Percentiles rank a stretch among this genome's conserved stretches.
These are phyloP conservation scores for Phytophthora uliginosa DNA, from an alignment of 352 stramenopile genomes.

Conservation along the genomic window DNA sequence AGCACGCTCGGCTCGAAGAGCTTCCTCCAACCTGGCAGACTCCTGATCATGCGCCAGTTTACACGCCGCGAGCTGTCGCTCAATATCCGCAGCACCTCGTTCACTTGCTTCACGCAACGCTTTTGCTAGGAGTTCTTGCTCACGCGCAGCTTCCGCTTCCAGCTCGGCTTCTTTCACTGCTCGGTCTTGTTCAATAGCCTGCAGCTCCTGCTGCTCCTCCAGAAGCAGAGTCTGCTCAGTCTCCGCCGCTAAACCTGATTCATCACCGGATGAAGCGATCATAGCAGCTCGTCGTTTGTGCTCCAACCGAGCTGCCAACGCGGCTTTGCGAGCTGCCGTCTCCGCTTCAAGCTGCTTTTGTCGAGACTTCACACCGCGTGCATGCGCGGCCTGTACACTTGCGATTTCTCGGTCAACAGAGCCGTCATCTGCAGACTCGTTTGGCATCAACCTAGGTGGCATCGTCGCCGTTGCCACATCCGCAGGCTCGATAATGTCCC, in stretches of 20 bases:
- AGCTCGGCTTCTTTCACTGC: constrained; percentile 32
- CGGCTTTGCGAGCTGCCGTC: constrained; percentile 38
- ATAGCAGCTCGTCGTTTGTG: constrained; percentile 36
- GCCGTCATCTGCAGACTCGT: constrained; percentile 26
- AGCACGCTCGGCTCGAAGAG: constrained; percentile 41
- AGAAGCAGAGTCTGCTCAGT: constrained; percentile 24
- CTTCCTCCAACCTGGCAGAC: constrained; percentile 35
- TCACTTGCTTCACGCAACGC: constrained; percentile 31
- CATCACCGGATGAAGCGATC: not conserved
- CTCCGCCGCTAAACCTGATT: constrained; percentile 1
- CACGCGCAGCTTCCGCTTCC: constrained; percentile 34
- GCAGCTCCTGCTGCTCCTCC: constrained; percentile 45
- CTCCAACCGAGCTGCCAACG: constrained; percentile 39
- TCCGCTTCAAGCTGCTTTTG: constrained; percentile 45
- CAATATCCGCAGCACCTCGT: constrained; percentile 39
- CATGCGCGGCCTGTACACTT: constrained; percentile 42
- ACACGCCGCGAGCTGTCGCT: constrained; percentile 45
- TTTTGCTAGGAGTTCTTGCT: constrained; percentile 32
- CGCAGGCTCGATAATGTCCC: not conserved
- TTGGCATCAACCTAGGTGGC: not conserved
- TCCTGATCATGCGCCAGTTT: constrained; percentile 44
- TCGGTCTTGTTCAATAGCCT: constrained; percentile 40
- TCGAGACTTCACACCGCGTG: constrained; percentile 30
- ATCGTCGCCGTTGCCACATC: not conserved
- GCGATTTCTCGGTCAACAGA: constrained; percentile 37